These are phyloP conservation scores for Sarocladium strictum DNA, from an alignment of 2,329 filamentous ascomycete genomes.

Conservation along the genomic window DNA sequence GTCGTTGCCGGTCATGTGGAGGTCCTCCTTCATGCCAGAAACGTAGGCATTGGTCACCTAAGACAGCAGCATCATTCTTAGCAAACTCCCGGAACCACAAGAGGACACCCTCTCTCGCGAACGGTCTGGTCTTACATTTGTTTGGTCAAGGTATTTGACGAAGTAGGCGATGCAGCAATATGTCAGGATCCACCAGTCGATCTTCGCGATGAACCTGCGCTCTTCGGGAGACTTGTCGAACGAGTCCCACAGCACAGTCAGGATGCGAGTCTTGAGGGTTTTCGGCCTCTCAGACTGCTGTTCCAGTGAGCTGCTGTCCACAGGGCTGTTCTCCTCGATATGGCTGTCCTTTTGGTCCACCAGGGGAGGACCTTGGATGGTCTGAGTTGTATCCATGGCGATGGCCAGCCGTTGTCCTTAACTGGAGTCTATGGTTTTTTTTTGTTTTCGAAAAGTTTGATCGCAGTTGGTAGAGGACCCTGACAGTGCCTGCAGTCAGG, in stretches of 20 bases:
- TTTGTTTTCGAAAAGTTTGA: no score
- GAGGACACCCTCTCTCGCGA: no score
- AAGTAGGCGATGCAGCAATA: slow-evolving; percentile 30
- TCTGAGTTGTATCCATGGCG: neutral
- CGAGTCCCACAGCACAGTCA: slow-evolving; percentile 24
- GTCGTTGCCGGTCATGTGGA: slow-evolving; percentile 44
- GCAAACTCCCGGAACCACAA: no score
- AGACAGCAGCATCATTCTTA: no score
- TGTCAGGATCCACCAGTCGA: slow-evolving; percentile 28
- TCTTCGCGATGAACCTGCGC: slow-evolving; percentile 24
- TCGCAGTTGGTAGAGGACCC: no score
- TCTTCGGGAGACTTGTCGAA: slow-evolving; percentile 27
- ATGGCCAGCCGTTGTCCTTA: neutral
- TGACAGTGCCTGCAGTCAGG: no score
- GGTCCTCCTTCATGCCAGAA: slow-evolving; percentile 41
- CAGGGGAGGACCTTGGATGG: neutral
- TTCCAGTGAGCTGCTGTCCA: slow-evolving; percentile 3
- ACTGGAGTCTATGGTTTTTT: neutral
- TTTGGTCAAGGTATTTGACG: slow-evolving; percentile 29
- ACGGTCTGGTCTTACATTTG: slow-evolving; percentile 14
- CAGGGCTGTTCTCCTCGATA: neutral
- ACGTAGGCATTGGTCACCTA: slow-evolving; percentile 30
- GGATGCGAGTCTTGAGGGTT: slow-evolving; percentile 15
- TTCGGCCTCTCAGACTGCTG: neutral
- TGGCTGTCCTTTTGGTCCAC: neutral